Evolutionary conservation across 2,329 filamentous ascomycete genomes (phyloP), one percentile per base, ranked within the genome.

Genomic region (Cercospora berteroae): DNA sequence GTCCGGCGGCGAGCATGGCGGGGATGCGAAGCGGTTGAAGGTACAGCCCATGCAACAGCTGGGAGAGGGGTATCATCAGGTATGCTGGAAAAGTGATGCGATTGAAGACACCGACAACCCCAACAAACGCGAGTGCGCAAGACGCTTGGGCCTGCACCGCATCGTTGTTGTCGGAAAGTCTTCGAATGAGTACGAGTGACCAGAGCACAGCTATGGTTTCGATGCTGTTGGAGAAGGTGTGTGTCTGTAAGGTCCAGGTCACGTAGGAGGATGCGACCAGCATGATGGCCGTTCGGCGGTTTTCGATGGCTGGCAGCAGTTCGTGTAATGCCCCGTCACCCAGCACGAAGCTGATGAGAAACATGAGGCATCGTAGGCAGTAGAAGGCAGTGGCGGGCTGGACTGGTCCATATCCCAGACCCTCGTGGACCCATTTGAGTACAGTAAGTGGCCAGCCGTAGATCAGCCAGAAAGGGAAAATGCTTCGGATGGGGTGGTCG

Each of bases 241-340:
- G 95, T 18, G 93, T 95, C 81, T 99, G 95, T 81, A 94, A 97
- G 55, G 94, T 97, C 94, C 95, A 99, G 58, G 95, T 99, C 73
- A 97, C 94, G 81, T 98, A 99, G 27, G 93, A 97, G 29, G 94
- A 98, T 56, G 94, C 93, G 68, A 97, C 91, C 66, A 99, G 85
- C 56, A 96, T 84, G 55, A 96, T 87, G 9, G 93, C 92, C 64
- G 90, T 83, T 73, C 87, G 87, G 70, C 93, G 89, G 75, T 87
- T 82, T 68, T 89, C 89, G 70, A 88, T 88, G 44, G 90, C 90
- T 69, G 89, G 88, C 64, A 97, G 89, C 70, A 98, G 85, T 79
- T 99, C 95, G 82, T 97, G 89, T 67, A 99, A 87, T 10, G 95
- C 95, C 94, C 95, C 98, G 82, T 99, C 95, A 81, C 97, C 93